Conservation (phyloP, 2,329 filamentous ascomycete genomes). For the Cordyceps militaris region DNA sequence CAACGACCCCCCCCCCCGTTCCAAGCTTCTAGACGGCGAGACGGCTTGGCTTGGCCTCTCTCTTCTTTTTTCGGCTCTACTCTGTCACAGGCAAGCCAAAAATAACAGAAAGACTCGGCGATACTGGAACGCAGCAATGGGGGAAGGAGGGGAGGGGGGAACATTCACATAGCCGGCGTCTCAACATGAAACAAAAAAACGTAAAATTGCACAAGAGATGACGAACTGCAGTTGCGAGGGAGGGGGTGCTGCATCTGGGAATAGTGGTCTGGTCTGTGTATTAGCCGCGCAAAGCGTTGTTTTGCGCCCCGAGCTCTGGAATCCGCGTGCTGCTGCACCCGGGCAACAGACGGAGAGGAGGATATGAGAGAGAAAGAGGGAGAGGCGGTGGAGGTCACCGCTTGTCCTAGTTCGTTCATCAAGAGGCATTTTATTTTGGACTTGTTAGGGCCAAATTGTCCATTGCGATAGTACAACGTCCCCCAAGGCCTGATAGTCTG, state of each 20-base stretch:
- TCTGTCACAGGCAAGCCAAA: too few species aligned
- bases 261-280: background rate
- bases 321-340: background rate
- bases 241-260: background rate
- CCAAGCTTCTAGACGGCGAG: background rate
- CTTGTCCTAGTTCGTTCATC: background rate
- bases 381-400: conserved; percentile 2
- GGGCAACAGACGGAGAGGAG: background rate
- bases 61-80: too few species aligned
- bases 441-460: background rate
- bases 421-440: background rate
- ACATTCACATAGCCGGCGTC: background rate
- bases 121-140: background rate
- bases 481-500: background rate
- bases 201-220: background rate
- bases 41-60: too few species aligned
- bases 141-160: background rate
- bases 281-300: conserved; percentile 8
- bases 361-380: too few species aligned
- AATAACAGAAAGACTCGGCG: background rate
- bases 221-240: background rate
- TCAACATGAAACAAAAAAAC: conserved; percentile 4
- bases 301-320: conserved; percentile 5
- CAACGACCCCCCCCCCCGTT: background rate
- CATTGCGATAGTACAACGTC: conserved; percentile 5